Conservation (phyloP, 2,329 filamentous ascomycete genomes). For the Alternaria solani region DNA sequence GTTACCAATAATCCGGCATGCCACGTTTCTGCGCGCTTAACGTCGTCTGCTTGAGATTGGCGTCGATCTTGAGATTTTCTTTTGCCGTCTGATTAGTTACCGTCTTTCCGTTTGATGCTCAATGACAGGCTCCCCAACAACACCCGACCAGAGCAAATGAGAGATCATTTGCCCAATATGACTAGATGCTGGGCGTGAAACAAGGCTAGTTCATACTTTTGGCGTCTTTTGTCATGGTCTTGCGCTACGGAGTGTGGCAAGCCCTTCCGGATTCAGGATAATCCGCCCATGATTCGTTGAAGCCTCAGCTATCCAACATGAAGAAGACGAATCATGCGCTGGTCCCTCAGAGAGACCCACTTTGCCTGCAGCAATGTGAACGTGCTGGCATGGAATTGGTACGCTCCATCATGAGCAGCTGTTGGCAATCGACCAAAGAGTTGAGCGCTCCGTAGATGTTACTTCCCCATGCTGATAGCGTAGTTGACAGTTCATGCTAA, state of each 20-base stretch:
- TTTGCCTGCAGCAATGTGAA: conserved; percentile 2
- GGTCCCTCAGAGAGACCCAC: neutral
- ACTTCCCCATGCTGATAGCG: neutral
- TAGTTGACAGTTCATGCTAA: neutral
- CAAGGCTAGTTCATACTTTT: neutral
- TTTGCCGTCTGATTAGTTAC: neutral
- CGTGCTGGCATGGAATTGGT: neutral
- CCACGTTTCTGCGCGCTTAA: conserved; percentile 7
- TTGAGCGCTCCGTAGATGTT: neutral
- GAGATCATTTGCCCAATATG: conserved; percentile 4
- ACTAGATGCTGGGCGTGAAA: neutral
- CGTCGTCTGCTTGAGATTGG: conserved; percentile 1
- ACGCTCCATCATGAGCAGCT: neutral
- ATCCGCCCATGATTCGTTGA: conserved; percentile 6
- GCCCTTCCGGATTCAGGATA: conserved; percentile 8
- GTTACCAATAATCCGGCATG: conserved; percentile 4
- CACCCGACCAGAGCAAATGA: neutral
- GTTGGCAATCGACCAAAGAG: neutral
- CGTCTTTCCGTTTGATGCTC: neutral
- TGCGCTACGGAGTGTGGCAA: conserved; percentile 14
- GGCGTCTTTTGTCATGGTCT: conserved; percentile 1
- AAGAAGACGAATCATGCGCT: neutral
- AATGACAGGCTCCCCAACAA: neutral
- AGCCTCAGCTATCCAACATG: neutral
- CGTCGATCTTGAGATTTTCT: neutral